A percentile compares a stretch with the other conserved stretches of the same genome.
phyloP scores from a whole-genome alignment of 306 rosid species.

The Prunus padus region DNA sequence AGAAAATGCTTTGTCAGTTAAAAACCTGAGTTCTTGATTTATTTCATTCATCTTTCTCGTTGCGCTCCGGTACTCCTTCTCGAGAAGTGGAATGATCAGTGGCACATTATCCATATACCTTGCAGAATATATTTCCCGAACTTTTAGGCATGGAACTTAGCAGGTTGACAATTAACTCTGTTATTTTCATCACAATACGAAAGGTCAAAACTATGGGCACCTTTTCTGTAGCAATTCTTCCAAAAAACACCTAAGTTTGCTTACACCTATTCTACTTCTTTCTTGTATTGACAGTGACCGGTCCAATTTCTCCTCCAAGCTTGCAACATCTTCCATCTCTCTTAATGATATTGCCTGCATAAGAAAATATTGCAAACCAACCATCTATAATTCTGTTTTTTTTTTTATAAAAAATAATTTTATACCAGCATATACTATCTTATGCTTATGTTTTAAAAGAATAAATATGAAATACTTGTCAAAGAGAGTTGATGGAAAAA shows the following conservation, averaged over 20 bases:
- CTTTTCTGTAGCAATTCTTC: conserved; percentile 91
- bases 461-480: not conserved
- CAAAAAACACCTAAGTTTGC: conserved; percentile 77
- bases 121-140: conserved; percentile 35
- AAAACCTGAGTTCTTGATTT: conserved; percentile 82
- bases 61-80: conserved; percentile 79
- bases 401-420: no score
- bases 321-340: conserved; percentile 80
- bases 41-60: conserved; percentile 74
- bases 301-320: conserved; percentile 80
- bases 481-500: not conserved
- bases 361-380: conserved; percentile 10
- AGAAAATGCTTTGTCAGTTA: not conserved
- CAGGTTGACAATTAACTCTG: conserved; percentile 3
- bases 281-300: conserved; percentile 74
- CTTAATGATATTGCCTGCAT: conserved; percentile 73
- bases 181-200: not conserved
- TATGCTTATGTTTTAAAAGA: not conserved
- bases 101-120: conserved; percentile 95
- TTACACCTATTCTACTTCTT: conserved; percentile 88
- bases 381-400: not conserved
- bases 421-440: not conserved
- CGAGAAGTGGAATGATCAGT: conserved; percentile 91
- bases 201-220: conserved; percentile 26
- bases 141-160: conserved; percentile 24